These are phyloP conservation scores for Apiospora sp. DNA, from an alignment of 2,329 filamentous ascomycete genomes.

Conservation along the genomic window DNA sequence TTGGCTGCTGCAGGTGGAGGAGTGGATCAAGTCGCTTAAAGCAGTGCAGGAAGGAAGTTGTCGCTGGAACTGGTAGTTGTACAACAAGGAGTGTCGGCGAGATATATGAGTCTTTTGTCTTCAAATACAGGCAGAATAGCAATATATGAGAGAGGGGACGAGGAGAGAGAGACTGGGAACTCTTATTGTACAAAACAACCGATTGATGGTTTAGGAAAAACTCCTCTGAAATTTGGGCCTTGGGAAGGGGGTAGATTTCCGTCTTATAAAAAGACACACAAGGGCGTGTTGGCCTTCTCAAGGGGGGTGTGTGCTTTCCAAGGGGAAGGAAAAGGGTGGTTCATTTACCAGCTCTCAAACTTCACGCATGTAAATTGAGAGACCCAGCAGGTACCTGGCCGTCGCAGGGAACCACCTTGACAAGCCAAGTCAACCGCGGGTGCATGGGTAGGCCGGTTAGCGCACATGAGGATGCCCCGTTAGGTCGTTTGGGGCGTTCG, in stretches of 20 bases:
- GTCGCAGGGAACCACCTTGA: conserved; percentile 26
- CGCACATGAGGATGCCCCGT: conserved; percentile 20
- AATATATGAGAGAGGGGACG: conserved; percentile 20
- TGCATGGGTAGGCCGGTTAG: conserved; percentile 19
- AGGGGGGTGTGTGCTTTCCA: conserved; percentile 25
- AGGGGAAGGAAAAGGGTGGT: conserved; percentile 27
- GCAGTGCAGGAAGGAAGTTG: conserved; percentile 27
- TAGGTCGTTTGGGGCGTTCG: conserved; percentile 16
- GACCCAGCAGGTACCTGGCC: conserved; percentile 25
- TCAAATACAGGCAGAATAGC: conserved; percentile 21
- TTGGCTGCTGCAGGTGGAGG: conserved; percentile 24
- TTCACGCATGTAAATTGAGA: conserved; percentile 30
- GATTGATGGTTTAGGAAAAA: conserved; percentile 25
- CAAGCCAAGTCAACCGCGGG: conserved; percentile 22
- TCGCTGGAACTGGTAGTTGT: conserved; percentile 26
- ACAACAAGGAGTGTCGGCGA: conserved; percentile 27
- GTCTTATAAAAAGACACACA: conserved; percentile 28
- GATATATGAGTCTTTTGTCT: conserved; percentile 13
- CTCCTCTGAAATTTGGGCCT: conserved; percentile 25
- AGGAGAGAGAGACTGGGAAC: conserved; percentile 20
- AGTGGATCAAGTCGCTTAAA: conserved; percentile 27
- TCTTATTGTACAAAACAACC: conserved; percentile 29
- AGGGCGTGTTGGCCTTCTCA: conserved; percentile 19
- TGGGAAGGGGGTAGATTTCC: conserved; percentile 29
- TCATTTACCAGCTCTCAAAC: conserved; percentile 30